A percentile compares a stretch with the other conserved stretches of the same genome.
Conservation (phyloP, 2,329 filamentous ascomycete species). For the Diaporthe ilicicola region DNA sequence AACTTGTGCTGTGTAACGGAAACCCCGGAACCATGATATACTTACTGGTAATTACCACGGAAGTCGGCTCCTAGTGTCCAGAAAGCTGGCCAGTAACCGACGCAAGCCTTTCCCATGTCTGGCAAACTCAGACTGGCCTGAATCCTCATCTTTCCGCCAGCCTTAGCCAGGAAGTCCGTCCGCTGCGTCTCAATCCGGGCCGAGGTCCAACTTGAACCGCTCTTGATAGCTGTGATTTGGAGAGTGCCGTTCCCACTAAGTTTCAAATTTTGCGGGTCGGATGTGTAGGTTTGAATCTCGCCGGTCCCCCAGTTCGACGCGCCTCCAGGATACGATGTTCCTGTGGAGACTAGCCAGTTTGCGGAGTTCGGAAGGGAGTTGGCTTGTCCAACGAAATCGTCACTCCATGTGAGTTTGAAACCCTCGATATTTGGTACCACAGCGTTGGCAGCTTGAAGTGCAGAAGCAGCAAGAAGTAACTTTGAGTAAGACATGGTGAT, state of each 20-base stretch:
- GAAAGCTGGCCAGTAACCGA: conserved; percentile 10
- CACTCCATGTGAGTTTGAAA: conserved; percentile 11
- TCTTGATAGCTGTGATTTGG: conserved; percentile 16
- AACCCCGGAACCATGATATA: background rate
- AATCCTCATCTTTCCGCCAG: conserved; percentile 6
- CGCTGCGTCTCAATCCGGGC: conserved; percentile 11
- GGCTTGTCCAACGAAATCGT: conserved; percentile 2
- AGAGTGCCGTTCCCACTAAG: conserved; percentile 6
- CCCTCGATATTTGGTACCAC: conserved; percentile 4
- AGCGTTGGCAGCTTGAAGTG: background rate
- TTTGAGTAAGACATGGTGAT: conserved; percentile 8
- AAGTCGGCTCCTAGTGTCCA: conserved; percentile 10
- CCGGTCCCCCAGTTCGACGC: conserved; percentile 4
- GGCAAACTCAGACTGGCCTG: conserved; percentile 14
- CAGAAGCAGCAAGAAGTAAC: background rate
- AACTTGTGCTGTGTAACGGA: accelerated
- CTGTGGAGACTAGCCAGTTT: conserved; percentile 5
- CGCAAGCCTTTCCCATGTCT: conserved; percentile 11
- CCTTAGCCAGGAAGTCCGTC: background rate
- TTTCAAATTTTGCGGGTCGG: conserved; percentile 9
- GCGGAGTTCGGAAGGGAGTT: conserved; percentile 10
- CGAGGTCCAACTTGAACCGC: conserved; percentile 4
- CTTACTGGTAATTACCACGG: conserved; percentile 7
- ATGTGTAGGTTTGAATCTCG: conserved; percentile 21
- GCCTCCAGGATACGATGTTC: conserved; percentile 1